A percentile compares a stretch with the other conserved stretches of the same genome.
phyloP scores from a whole-genome alignment of 768 basidiomycete species.

The Boletus vinaceobasis region DNA sequence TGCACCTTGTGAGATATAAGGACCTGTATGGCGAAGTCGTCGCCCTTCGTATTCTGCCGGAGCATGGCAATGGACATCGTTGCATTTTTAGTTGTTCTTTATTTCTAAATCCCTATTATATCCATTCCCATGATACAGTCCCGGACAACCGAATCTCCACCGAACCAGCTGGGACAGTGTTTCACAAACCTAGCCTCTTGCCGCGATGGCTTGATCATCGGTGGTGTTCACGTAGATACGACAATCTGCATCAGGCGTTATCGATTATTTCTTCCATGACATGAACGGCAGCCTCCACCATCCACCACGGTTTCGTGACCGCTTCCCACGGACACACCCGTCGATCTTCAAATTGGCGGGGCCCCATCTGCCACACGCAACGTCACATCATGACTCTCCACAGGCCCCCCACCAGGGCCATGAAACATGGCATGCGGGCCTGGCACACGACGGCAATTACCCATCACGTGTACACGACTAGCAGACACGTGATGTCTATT shows the following conservation, averaged over 20 bases:
- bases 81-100: conserved; percentile 20
- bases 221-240: not conserved
- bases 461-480: not conserved
- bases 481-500: too few species aligned
- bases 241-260: not conserved
- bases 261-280: not conserved
- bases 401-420: not conserved
- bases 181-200: not conserved
- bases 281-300: too few species aligned
- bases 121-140: not conserved
- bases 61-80: conserved; percentile 14
- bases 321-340: not conserved
- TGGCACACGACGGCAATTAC: too few species aligned
- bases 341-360: not conserved
- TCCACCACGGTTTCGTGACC: not conserved
- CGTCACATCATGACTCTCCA: not conserved
- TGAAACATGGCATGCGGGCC: too few species aligned
- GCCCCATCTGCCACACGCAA: not conserved
- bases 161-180: not conserved
- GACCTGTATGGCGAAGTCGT: conserved; percentile 8
- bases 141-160: not conserved
- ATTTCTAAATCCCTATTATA: conserved; percentile 24
- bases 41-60: not conserved
- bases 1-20: not conserved
- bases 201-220: not conserved